Percentiles rank a stretch among this genome's conserved stretches.
Evolutionary conservation across 2,329 filamentous ascomycete genomes (phyloP).

Genomic region (Aureobasidium melanogenum): DNA sequence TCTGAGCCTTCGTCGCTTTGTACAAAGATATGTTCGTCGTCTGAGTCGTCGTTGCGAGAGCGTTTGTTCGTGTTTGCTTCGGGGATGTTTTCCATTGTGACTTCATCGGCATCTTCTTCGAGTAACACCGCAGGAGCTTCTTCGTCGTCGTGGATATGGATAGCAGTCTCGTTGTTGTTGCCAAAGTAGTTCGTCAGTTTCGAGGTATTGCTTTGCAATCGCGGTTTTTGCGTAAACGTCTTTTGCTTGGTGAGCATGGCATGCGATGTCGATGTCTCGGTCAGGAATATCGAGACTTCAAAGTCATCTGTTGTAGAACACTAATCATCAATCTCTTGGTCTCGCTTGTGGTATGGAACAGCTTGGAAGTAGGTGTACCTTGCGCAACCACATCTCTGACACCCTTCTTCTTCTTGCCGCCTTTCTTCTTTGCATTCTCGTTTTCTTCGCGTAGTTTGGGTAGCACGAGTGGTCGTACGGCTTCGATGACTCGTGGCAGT

Average conservation of each 20-base stretch:
- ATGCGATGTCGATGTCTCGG: conserved; percentile 75
- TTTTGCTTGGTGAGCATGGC: conserved; percentile 82
- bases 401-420: conserved; percentile 53
- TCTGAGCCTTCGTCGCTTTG: conserved; percentile 29
- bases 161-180: conserved; percentile 32
- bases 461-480: conserved; percentile 74
- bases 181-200: conserved; percentile 39
- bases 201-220: conserved; percentile 36
- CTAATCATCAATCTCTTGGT: no score
- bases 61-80: conserved; percentile 23
- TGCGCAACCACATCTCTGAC: conserved; percentile 82
- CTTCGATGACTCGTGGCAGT: conserved; percentile 73
- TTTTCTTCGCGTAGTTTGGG: conserved; percentile 88
- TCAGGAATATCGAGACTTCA: conserved; percentile 88
- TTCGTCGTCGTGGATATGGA: conserved; percentile 30
- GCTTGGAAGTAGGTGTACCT: conserved; percentile 44
- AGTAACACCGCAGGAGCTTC: conserved; percentile 39
- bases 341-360: no score
- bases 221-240: conserved; percentile 43
- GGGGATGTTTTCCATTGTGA: conserved; percentile 50
- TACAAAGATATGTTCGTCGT: conserved; percentile 27
- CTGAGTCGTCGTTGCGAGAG: conserved; percentile 14
- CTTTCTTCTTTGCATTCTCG: conserved; percentile 50
- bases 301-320: conserved; percentile 71
- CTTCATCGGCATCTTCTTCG: conserved; percentile 39